These are phyloP conservation scores for Komagataea norvegica DNA, from an alignment of 1,139 yeast genomes.

Conservation along the genomic window DNA sequence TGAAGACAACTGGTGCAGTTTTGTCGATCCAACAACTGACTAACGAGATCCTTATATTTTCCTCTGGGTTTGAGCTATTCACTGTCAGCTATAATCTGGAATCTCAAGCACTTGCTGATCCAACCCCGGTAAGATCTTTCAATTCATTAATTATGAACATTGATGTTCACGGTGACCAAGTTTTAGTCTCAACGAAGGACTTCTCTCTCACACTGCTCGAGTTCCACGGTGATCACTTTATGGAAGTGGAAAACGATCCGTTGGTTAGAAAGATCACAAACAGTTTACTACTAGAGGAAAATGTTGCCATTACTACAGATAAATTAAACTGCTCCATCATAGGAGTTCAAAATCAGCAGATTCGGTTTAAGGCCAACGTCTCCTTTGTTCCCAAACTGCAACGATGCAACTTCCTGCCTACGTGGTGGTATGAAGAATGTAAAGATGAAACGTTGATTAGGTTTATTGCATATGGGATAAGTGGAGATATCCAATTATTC, in stretches of 20 bases:
- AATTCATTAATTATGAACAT: constrained; percentile 39
- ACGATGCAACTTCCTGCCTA: constrained; percentile 30
- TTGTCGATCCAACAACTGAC: constrained; percentile 21
- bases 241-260: constrained; percentile 33
- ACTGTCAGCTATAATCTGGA: constrained; percentile 38
- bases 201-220: constrained; percentile 31
- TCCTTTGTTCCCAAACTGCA: constrained; percentile 43
- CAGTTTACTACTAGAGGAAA: constrained; percentile 31
- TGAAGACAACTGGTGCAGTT: constrained; percentile 27
- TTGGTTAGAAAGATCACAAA: constrained; percentile 38
- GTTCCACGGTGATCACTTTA: constrained; percentile 9
- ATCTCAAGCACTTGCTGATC: constrained; percentile 35
- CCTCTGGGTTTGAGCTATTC: constrained; percentile 28
- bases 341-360: constrained; percentile 18
- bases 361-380: constrained; percentile 26
- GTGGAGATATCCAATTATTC: constrained; percentile 43
- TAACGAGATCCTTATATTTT: constrained; percentile 20
- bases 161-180: constrained; percentile 26
- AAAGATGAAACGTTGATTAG: constrained; percentile 12
- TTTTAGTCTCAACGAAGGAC: constrained; percentile 40
- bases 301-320: constrained; percentile 36
- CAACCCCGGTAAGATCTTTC: constrained; percentile 27
- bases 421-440: constrained; percentile 31
- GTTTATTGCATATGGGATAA: constrained; percentile 41
- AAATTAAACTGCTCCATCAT: constrained; percentile 38